Evolutionary conservation across 78 protist genomes (phyloP), one percentile per base, ranked within the genome.

Genomic region (Mantamonas sphyraenae): DNA sequence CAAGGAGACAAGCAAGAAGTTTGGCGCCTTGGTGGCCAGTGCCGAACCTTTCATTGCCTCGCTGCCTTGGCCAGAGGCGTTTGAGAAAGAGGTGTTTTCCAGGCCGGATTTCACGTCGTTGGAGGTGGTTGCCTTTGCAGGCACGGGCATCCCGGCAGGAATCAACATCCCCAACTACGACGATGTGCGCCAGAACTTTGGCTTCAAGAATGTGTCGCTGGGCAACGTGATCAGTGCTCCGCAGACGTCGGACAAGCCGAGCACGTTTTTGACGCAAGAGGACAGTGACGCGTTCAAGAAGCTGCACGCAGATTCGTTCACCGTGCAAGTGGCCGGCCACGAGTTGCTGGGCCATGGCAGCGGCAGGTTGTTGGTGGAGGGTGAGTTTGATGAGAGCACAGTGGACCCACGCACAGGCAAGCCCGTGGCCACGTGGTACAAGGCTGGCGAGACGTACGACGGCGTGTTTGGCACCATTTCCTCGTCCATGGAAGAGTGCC

Each of bases 271-370:
- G 45, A 24, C 58, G 7, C 84, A 76, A 0, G 43, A 57, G 24
- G 91, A 86, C 56, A 82, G 76, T 63, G 40, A 50, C 1, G 10
- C 70, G 34, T 86, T 31, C 61, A 64, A 80, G 64, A 33, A 51
- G 26, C 39, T 64, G 55, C 37, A 30, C 31, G 42, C 53, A 19
- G 53, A 47, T 14, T 9, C 77, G 39, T 3, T 28, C 61, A 4
- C 40, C 9, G 34, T 68, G 53, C 55, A 68, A 5, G 73, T 72
- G 42, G 59, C 62, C 37, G 92, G 80, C 22, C 92, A 87, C 72
- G 92, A 87, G 72, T 71, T 77, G 53, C 71, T 83, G 35, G 92
- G 92, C 39, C 92, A 87, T 61, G 92, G 92, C 30, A 57, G 76
- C 58, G 92, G 92, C 43, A 82, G 76, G 68, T 28, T 82, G 12